Evolutionary conservation across 805 yeast genomes (phyloP), one percentile per base, ranked within the genome.

Genomic region (Zygosaccharomyces rouxii): DNA sequence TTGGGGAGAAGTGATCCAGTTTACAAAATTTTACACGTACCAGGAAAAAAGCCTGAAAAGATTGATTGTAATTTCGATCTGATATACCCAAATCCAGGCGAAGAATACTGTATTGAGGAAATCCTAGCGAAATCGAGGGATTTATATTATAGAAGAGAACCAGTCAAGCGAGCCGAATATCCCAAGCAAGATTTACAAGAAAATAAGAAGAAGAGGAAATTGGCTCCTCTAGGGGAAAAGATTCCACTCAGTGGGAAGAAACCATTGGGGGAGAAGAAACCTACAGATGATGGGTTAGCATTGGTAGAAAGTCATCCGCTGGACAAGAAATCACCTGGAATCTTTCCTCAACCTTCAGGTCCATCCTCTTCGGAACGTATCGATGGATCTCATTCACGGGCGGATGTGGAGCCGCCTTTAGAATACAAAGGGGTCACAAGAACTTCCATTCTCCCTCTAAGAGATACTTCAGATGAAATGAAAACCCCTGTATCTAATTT

Each of bases 91-190:
- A 48, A 58, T 3, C 58, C 51, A 19, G 64, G 61, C 0, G 80
- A 77, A 38, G 94, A 85, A 52, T 75, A 68, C 44, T 81, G 85
- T 50, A 60, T 84, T 3, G 78, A 75, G 38, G 96, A 90, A 59
- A 63, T 89, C 2, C 65, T 86, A 40, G 84, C 86, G 0, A 63
- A 71, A 37, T 66, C 75, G 31, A 71, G 81, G 58, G 71, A 72
- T 10, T 28, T 64, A 9, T 57, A 61, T 43, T 23, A 50, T 11
- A 51, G 49, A 19, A 39, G 21, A 29, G 18, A 11, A 7, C 25
- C 41, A 23, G 22, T 2, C 42, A 35, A 13, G 22, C 38, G 13
- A 31, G n/a, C 21, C 22, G 39, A 26, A 11, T 37, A 35, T 7
- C 16, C 10, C 7, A 29, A 13, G 13, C 38, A 47, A 22, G 44